Conservation (phyloP, 768 basidiomycete genomes). For the Agaricus sinodeliciosus region DNA sequence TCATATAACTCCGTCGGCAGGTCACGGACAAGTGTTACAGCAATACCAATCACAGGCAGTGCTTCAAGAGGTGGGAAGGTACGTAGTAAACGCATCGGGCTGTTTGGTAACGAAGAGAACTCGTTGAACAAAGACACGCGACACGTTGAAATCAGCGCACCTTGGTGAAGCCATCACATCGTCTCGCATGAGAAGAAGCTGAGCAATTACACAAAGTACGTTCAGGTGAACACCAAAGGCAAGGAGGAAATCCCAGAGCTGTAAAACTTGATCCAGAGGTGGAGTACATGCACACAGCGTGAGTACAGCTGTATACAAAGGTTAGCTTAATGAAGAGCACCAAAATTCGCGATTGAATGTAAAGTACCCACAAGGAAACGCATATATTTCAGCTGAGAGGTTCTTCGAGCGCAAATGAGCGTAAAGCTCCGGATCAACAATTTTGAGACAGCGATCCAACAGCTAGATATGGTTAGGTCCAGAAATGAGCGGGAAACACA, state of each 20-base stretch:
- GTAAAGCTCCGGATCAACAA: constrained; percentile 86
- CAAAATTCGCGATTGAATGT: too few relatives aligned
- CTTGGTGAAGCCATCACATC: constrained; percentile 85
- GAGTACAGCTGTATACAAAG: constrained; percentile 59
- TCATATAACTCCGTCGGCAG: constrained; percentile 83
- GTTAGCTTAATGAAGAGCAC: neutral
- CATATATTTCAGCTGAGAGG: constrained; percentile 92
- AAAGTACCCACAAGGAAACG: constrained; percentile 79
- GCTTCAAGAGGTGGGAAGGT: constrained; percentile 93
- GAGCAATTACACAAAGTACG: constrained; percentile 94
- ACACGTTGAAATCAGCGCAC: constrained; percentile 34
- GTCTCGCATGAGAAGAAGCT: constrained; percentile 82
- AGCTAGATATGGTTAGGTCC: constrained; percentile 43
- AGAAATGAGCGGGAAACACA: neutral
- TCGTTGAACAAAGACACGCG: constrained; percentile 1
- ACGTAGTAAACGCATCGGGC: constrained; percentile 91
- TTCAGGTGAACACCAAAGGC: constrained; percentile 97
- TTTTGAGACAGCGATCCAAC: constrained; percentile 85
- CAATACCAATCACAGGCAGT: constrained; percentile 81
- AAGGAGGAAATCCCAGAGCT: constrained; percentile 95
- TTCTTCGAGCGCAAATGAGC: constrained; percentile 81
- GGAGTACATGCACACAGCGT: constrained; percentile 97
- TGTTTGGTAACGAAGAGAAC: constrained; percentile 20
- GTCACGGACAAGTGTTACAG: constrained; percentile 90
- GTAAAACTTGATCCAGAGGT: constrained; percentile 89